Conservation (phyloP, 1,284 basidiomycete species). For the Clitocybe nebularis region DNA sequence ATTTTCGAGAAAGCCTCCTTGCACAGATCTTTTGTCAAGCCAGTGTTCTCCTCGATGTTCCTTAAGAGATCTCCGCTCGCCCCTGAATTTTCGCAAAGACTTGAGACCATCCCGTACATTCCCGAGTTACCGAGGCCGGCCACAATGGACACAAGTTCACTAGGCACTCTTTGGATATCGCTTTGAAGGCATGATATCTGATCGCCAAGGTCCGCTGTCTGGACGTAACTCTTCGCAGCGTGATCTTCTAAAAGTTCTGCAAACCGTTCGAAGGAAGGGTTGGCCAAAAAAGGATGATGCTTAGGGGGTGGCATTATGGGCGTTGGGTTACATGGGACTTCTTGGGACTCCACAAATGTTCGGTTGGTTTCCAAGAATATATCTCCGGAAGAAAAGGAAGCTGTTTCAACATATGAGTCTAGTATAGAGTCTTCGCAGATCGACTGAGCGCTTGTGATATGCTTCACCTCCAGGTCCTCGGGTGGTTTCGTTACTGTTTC, state of each 20-base stretch:
- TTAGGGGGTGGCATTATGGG: background rate
- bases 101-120: constrained; percentile 12
- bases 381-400: background rate
- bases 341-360: too few species aligned
- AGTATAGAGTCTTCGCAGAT: constrained; percentile 21
- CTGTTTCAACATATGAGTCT: constrained; percentile 18
- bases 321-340: too few species aligned
- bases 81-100: constrained; percentile 13
- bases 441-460: constrained; percentile 13
- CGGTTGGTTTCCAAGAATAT: too few species aligned
- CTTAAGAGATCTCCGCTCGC: constrained; percentile 9
- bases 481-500: background rate
- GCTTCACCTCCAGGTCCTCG: constrained; percentile 6
- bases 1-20: background rate
- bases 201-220: constrained; percentile 29
- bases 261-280: constrained; percentile 7
- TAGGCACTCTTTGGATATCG: constrained; percentile 28
- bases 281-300: background rate
- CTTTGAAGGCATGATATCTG: constrained; percentile 33
- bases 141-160: constrained; percentile 11
- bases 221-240: constrained; percentile 32
- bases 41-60: constrained; percentile 9
- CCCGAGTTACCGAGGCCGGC: constrained; percentile 2
- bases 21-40: background rate
- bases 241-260: constrained; percentile 22